Conservation (phyloP, 495 filamentous ascomycete genomes). For the Margaritispora aquatica region DNA sequence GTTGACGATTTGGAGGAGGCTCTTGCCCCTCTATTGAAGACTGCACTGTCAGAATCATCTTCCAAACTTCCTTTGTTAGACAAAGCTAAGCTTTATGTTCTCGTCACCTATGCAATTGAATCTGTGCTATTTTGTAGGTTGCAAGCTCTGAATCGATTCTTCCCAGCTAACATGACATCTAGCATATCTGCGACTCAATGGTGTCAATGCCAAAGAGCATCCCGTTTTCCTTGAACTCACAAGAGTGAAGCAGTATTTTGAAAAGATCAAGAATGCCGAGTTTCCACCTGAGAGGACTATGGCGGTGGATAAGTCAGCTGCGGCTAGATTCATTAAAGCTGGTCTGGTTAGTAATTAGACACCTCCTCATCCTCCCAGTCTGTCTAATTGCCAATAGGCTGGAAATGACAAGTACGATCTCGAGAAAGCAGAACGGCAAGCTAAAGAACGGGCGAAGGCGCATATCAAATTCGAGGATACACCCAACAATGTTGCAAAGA, state of each 20-base stretch:
- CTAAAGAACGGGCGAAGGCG: constrained; percentile 45
- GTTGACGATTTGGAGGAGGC: constrained; percentile 72
- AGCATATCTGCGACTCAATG: constrained; percentile 79
- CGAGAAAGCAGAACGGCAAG: constrained; percentile 45
- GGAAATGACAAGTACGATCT: constrained; percentile 58
- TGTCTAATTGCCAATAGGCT: constrained; percentile 31
- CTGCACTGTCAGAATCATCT: constrained; percentile 56
- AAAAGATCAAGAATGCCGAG: constrained; percentile 73
- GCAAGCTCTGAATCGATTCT: no score
- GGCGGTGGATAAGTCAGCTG: constrained; percentile 73
- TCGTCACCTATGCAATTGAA: constrained; percentile 80
- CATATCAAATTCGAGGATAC: constrained; percentile 40
- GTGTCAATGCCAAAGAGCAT: constrained; percentile 73
- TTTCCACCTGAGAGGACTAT: constrained; percentile 46
- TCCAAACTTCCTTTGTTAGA: constrained; percentile 84
- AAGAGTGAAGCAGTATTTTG: constrained; percentile 82
- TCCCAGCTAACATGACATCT: constrained; percentile 24
- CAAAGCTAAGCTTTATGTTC: constrained; percentile 85
- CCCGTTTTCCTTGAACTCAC: constrained; percentile 78
- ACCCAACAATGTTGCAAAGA: constrained; percentile 15
- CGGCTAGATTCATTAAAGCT: constrained; percentile 71
- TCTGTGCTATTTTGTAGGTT: constrained; percentile 82
- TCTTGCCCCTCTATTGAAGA: constrained; percentile 59
- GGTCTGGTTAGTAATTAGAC: constrained; percentile 53
- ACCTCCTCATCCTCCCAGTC: background rate